Evolutionary conservation across 2,329 filamentous ascomycete genomes (phyloP).

Genomic region (Myrmaecium sp.): DNA sequence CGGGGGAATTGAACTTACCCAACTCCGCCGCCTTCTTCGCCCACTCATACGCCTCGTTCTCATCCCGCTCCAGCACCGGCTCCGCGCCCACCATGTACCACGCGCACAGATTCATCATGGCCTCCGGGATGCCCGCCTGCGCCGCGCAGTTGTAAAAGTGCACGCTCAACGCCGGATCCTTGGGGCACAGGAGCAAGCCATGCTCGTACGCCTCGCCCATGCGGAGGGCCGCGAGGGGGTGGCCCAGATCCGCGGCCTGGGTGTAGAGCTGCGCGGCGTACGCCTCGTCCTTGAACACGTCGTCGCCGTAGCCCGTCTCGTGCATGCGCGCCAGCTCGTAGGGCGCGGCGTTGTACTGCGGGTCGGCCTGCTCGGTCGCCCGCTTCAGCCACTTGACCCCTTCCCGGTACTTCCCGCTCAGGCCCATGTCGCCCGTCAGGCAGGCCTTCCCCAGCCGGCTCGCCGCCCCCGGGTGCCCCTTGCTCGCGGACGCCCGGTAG

Average conservation of each 20-base stretch:
- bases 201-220: conserved; percentile 97
- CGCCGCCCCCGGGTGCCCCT: conserved; percentile 90
- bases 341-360: conserved; percentile 81
- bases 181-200: conserved; percentile 69
- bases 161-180: conserved; percentile 81
- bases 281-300: conserved; percentile 76
- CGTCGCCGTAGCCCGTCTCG: conserved; percentile 83
- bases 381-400: conserved; percentile 94
- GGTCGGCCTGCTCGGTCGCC: conserved; percentile 73
- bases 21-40: conserved; percentile 69
- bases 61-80: conserved; percentile 83
- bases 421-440: conserved; percentile 71
- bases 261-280: conserved; percentile 93
- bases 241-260: conserved; percentile 79
- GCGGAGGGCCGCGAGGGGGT: conserved; percentile 68
- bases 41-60: conserved; percentile 95
- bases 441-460: conserved; percentile 83
- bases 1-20: conserved; percentile 40
- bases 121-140: conserved; percentile 62
- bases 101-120: conserved; percentile 96
- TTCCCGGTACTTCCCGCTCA: conserved; percentile 70
- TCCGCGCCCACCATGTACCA: conserved; percentile 97
- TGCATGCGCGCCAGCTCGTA: conserved; percentile 83
- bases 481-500: conserved; percentile 75
- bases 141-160: conserved; percentile 95